These are phyloP conservation scores for Boletus sensibilis DNA, from an alignment of 768 basidiomycete species.

Conservation along the genomic window DNA sequence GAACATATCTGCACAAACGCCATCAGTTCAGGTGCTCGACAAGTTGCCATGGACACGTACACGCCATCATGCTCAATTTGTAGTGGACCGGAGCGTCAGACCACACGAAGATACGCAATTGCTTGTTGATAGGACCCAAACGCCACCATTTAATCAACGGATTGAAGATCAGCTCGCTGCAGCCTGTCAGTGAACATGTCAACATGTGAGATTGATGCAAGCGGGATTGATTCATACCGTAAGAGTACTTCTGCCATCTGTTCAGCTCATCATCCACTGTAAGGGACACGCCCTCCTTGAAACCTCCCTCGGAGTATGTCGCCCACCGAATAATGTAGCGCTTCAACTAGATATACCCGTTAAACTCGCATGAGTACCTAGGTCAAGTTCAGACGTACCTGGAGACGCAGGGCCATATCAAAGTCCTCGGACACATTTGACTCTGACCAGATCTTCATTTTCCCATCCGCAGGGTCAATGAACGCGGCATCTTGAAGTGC, in stretches of 20 bases:
- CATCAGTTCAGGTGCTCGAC: conserved; percentile 3
- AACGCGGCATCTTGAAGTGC: conserved; percentile 86
- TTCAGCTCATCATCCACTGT: conserved; percentile 93
- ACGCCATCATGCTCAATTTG: conserved; percentile 64
- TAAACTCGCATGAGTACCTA: neutral
- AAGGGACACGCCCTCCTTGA: conserved; percentile 93
- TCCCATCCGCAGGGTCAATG: conserved; percentile 45
- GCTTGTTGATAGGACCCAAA: conserved; percentile 80
- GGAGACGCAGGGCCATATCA: conserved; percentile 59
- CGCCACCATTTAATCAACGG: conserved; percentile 77
- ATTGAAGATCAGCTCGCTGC: conserved; percentile 73
- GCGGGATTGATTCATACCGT: conserved; percentile 50
- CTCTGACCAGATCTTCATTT: conserved; percentile 78
- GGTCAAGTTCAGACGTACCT: conserved; percentile 31
- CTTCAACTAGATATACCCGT: conserved; percentile 13
- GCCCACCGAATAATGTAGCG: conserved; percentile 52
- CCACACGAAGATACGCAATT: conserved; percentile 78
- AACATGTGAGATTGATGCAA: conserved; percentile 16
- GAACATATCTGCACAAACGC: conserved; percentile 41
- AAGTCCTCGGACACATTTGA: conserved; percentile 69
- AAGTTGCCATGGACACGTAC: conserved; percentile 29
- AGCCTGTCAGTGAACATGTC: conserved; percentile 33
- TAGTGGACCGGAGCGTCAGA: conserved; percentile 75
- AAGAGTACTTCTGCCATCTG: conserved; percentile 88
- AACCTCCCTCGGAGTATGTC: conserved; percentile 83